phyloP scores from a whole-genome alignment of 345 rosid genomes.

The Aegle marmelos region DNA sequence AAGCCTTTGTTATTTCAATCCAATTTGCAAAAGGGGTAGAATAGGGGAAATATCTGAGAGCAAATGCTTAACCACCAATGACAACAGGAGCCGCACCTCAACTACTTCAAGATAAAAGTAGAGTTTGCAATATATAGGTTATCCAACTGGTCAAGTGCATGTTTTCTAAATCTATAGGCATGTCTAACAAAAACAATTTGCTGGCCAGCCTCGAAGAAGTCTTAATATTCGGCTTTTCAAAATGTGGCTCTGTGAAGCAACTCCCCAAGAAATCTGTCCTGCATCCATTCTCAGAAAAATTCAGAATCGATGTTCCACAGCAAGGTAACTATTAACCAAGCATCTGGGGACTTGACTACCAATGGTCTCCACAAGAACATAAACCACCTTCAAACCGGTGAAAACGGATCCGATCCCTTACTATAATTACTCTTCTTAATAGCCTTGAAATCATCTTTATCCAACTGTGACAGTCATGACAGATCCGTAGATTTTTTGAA shows the following conservation, averaged over 20 bases:
- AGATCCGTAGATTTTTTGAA: constrained; percentile 74
- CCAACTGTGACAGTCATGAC: constrained; percentile 81
- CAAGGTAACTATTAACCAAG: background rate
- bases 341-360: constrained; percentile 37
- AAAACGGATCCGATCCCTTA: constrained; percentile 79
- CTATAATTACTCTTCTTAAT: constrained; percentile 54
- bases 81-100: background rate
- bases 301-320: background rate
- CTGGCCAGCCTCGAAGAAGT: background rate
- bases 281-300: background rate
- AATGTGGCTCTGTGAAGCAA: background rate
- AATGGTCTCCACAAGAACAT: constrained; percentile 73
- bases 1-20: background rate
- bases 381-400: constrained; percentile 74
- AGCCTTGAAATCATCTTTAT: constrained; percentile 60
- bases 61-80: background rate
- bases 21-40: background rate
- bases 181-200: background rate
- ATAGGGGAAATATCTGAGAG: background rate
- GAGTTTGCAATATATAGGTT: background rate
- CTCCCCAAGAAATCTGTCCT: background rate
- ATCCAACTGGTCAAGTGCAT: background rate
- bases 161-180: background rate
- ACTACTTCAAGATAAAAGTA: background rate
- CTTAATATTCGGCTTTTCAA: background rate